Conservation (phyloP, 2,329 filamentous ascomycete species). For the Beauveria scarabaeidicola region DNA sequence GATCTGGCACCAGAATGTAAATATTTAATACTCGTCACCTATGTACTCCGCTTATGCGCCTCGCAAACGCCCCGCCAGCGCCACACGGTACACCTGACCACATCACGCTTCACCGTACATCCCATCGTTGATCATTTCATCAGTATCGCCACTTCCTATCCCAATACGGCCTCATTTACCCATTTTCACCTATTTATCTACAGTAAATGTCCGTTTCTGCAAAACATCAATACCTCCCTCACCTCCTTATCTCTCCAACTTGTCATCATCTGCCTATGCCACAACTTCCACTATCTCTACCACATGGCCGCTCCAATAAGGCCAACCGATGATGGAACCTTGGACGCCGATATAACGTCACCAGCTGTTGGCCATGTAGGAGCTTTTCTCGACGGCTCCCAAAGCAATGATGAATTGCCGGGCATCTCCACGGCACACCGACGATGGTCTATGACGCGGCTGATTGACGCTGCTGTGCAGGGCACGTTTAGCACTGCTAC, state of each 20-base stretch:
- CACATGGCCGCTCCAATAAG: conserved; percentile 3
- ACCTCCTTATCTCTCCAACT: too few relatives aligned
- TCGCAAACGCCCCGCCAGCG: not conserved
- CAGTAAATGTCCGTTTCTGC: not conserved
- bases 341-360: not conserved
- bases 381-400: not conserved
- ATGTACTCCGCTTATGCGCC: not conserved
- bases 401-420: not conserved
- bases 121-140: not conserved
- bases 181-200: not conserved
- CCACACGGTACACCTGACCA: conserved; percentile 1
- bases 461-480: not conserved
- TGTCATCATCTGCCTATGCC: not conserved
- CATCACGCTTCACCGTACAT: not conserved
- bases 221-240: not conserved
- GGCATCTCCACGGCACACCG: not conserved
- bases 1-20: too few relatives aligned
- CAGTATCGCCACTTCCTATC: not conserved
- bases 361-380: not conserved
- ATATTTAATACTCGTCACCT: too few relatives aligned
- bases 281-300: not conserved
- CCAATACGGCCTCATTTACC: not conserved
- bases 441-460: conserved; percentile 4
- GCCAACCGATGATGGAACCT: conserved; percentile 8
- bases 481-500: conserved; percentile 17